Conservation (phyloP, 1,139 yeast species). For the Candida sanyaensis region DNA sequence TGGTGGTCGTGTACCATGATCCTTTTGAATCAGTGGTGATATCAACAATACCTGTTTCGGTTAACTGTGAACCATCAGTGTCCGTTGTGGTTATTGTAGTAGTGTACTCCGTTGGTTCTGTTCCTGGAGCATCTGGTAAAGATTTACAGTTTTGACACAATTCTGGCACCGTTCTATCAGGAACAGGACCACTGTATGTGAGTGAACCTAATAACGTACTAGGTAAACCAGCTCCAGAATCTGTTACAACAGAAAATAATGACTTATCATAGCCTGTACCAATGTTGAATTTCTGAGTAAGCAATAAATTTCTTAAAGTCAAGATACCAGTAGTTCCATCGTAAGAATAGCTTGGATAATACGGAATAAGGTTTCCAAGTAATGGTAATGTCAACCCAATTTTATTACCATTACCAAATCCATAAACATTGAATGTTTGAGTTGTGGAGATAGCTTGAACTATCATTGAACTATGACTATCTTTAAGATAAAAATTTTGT, state of each 20-base stretch:
- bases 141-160: slow-evolving; percentile 13
- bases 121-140: slow-evolving; percentile 10
- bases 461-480: slow-evolving; percentile 19
- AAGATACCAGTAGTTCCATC: slow-evolving; percentile 21
- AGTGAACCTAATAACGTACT: slow-evolving; percentile 11
- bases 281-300: slow-evolving; percentile 19
- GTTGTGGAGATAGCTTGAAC: slow-evolving; percentile 18
- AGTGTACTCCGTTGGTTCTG: neutral
- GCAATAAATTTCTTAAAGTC: slow-evolving; percentile 13
- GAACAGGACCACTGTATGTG: slow-evolving; percentile 19
- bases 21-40: slow-evolving; percentile 2
- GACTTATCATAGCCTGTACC: slow-evolving; percentile 21
- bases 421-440: slow-evolving; percentile 27
- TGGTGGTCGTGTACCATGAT: slow-evolving; percentile 8
- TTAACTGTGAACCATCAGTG: slow-evolving; percentile 2
- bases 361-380: slow-evolving; percentile 10
- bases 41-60: slow-evolving; percentile 3
- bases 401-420: slow-evolving; percentile 28
- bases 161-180: slow-evolving; percentile 16
- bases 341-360: slow-evolving; percentile 13
- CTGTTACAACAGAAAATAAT: slow-evolving; percentile 12
- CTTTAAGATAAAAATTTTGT: slow-evolving; percentile 24
- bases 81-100: neutral
- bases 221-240: slow-evolving; percentile 16
- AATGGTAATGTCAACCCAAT: slow-evolving; percentile 22